A percentile compares a stretch with the other conserved stretches of the same genome.
Conservation (phyloP, 2,329 filamentous ascomycete species). For the Grosmannia clavigera region DNA sequence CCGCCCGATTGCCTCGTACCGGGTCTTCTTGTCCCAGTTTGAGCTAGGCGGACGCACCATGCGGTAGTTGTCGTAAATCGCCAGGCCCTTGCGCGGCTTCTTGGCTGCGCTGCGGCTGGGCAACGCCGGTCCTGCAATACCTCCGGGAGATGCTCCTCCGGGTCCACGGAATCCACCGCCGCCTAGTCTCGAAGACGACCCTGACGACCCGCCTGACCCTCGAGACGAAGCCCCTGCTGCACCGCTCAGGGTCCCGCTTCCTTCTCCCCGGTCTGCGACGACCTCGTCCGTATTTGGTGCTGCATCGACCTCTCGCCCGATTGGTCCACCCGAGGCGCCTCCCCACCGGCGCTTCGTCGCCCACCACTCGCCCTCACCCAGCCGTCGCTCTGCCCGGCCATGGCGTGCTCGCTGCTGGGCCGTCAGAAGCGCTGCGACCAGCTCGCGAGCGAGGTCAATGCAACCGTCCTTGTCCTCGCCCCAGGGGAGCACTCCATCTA, state of each 20-base stretch:
- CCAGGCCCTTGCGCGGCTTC: conserved; percentile 41
- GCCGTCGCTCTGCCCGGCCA: conserved; percentile 40
- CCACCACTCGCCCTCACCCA: conserved; percentile 52
- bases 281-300: conserved; percentile 23
- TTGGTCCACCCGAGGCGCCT: conserved; percentile 48
- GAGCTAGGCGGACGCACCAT: conserved; percentile 45
- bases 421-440: conserved; percentile 47
- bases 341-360: conserved; percentile 48
- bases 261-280: conserved; percentile 28
- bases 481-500: neutral
- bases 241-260: conserved; percentile 2
- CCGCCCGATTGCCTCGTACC: conserved; percentile 45
- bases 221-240: neutral
- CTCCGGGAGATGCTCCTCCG: neutral
- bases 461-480: conserved; percentile 35
- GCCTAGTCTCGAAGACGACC: conserved; percentile 10
- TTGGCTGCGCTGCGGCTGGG: conserved; percentile 21
- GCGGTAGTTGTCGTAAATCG: conserved; percentile 51
- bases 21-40: conserved; percentile 48
- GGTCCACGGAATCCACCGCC: neutral
- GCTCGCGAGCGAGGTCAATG: conserved; percentile 48
- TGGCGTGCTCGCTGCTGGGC: conserved; percentile 52
- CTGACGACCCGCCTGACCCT: neutral
- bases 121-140: neutral
- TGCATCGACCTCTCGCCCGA: conserved; percentile 44